Evolutionary conservation across 352 stramenopile species (phyloP).

Genomic region (Detonula confervacea): DNA sequence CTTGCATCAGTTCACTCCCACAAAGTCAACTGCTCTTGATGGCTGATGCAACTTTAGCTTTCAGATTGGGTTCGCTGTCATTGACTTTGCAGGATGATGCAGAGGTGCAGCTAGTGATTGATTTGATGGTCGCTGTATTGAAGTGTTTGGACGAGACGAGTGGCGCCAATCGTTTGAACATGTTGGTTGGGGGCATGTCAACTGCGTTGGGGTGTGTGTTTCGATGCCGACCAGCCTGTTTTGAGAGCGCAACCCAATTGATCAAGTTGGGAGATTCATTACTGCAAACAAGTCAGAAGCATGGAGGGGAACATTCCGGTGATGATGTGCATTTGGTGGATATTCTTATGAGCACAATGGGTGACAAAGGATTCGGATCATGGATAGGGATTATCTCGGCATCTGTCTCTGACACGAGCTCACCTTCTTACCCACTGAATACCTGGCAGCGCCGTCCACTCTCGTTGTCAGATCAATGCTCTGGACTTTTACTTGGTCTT

Average conservation of each 20-base stretch:
- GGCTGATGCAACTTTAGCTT: slow-evolving; percentile 23
- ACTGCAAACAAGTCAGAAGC: neutral
- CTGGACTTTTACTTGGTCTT: slow-evolving; percentile 47
- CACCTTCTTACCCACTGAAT: slow-evolving; percentile 5
- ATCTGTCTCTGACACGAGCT: slow-evolving; percentile 27
- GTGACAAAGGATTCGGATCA: slow-evolving; percentile 7
- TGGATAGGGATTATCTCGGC: slow-evolving; percentile 30
- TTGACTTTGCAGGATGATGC: slow-evolving; percentile 41
- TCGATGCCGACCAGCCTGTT: slow-evolving; percentile 18
- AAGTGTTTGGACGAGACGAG: slow-evolving; percentile 8
- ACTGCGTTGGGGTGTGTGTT: slow-evolving; percentile 44
- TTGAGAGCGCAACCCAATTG: slow-evolving; percentile 7
- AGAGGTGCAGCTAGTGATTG: slow-evolving; percentile 31
- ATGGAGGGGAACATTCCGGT: neutral
- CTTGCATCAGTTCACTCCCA: slow-evolving; percentile 27
- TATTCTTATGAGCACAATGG: slow-evolving; percentile 22
- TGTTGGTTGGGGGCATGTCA: slow-evolving; percentile 35
- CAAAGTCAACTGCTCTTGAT: slow-evolving; percentile 16
- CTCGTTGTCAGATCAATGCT: slow-evolving; percentile 37
- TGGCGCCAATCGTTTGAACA: neutral
- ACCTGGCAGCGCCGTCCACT: slow-evolving; percentile 45
- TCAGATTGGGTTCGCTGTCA: slow-evolving; percentile 37
- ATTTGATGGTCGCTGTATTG: slow-evolving; percentile 28
- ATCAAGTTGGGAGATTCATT: slow-evolving; percentile 28
- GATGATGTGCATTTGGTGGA: slow-evolving; percentile 38